Conservation (phyloP, 805 yeast genomes). For the Saccharomycopsis sp. region DNA sequence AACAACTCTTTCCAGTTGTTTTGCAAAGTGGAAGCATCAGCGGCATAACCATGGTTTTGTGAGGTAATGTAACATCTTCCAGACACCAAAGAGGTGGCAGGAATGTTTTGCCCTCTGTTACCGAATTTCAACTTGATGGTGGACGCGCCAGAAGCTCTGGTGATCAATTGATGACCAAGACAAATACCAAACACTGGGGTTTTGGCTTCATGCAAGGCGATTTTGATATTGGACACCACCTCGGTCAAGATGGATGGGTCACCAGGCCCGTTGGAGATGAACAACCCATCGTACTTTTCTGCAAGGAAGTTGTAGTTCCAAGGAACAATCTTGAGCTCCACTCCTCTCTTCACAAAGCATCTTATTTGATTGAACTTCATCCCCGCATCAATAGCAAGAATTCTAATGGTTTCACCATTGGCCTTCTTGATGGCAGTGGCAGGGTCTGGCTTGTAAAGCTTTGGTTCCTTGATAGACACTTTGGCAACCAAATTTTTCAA, state of each 20-base stretch:
- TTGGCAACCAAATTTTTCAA: conserved; percentile 82
- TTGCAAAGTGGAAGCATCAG: conserved; percentile 67
- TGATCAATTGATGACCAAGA: conserved; percentile 94
- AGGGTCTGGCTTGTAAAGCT: conserved; percentile 62
- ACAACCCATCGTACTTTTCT: conserved; percentile 89
- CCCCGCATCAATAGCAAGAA: conserved; percentile 93
- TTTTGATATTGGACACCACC: conserved; percentile 51
- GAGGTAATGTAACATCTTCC: conserved; percentile 98
- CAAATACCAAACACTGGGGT: conserved; percentile 97
- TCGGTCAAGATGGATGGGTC: conserved; percentile 83
- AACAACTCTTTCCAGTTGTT: conserved; percentile 89
- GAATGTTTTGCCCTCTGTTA: conserved; percentile 98
- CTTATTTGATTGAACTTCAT: conserved; percentile 97
- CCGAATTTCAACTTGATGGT: conserved; percentile 91
- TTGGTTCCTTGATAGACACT: conserved; percentile 75
- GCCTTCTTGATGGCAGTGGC: conserved; percentile 38
- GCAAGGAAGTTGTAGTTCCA: conserved; percentile 80
- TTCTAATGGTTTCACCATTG: conserved; percentile 70
- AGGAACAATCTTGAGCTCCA: conserved; percentile 90
- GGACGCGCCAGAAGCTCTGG: conserved; percentile 91
- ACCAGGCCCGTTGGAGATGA: conserved; percentile 98
- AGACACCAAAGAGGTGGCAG: conserved; percentile 79
- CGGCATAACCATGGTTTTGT: conserved; percentile 98
- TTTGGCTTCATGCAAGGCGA: conserved; percentile 52
- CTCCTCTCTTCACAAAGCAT: conserved; percentile 93